Base-by-base conservation (phyloP, 768 basidiomycete genomes). In the Sarcodon sp. region DNA sequence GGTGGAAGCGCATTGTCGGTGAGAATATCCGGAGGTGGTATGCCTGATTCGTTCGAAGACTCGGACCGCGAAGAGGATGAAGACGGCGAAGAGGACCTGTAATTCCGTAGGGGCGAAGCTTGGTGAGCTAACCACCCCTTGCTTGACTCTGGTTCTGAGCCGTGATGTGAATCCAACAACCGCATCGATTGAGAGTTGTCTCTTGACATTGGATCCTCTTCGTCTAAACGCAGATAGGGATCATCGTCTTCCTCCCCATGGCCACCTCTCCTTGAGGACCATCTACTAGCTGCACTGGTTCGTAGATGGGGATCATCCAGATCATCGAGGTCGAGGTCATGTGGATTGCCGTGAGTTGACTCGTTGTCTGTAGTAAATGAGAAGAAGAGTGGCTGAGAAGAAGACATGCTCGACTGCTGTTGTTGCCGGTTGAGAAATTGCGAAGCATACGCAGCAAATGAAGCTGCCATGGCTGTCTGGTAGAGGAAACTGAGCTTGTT, bases 381-480 rank as follows among this genome's bases (percentile, higher is more conserved):
- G 71, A 85, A 90, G 71, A 90, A 90, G 63, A 90, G 76, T 47
- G 87, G 87, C 64, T 87, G 85, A 35, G 69, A 70, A 35, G 79
- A 79, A 16, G 77, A 72, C 56, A 75, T 65, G 55, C 73, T 75
- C 35, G 75, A 69, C 31, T 53, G 59, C 48, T 69, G 67, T 50
- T 66, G 71, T 57, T 77, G 79, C 54, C 75, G 72, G 60, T 73
- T 79, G 61, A 88, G 69, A 60, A 87, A 87, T 56, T 87, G 84
- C 39, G 86, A 87, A 45, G 86, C 86, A 68, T 84, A 87, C 45
- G 78, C 77, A 55, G 83, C 81, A 64, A 88, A 88, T 35, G 85
- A 83, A 54, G 82, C 74, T 44, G 80, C 74, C 72, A 73, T 73
- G 37, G 51, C 44, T 41, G 8, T 41, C 7, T 41, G 7, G 39